Base-by-base conservation (phyloP, 192 early-diverging fungal species). In the Piromyces finnis region DNA sequence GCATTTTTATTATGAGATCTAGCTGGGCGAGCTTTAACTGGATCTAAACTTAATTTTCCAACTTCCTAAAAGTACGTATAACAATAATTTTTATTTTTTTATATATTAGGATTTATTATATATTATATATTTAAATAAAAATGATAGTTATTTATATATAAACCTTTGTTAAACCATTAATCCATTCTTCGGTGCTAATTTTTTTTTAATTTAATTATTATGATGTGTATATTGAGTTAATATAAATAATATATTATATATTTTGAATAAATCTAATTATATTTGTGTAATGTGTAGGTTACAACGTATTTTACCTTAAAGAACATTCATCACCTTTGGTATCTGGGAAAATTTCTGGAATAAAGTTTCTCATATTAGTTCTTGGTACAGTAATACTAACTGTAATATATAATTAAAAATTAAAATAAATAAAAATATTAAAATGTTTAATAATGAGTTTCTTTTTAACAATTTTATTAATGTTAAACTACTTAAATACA, bases 311-410 rank as follows among this genome's bases (percentile, higher is more conserved):
- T 68, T 68, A 68, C 7, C 91, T 84, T 59, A 92, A 82, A 5
- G 87, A 87, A 22, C 91, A 86, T 12, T 28, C 37, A 39, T 35
- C 81, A 18, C 81, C 88, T 30, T 91, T 88, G 18, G 96, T 95
- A 26, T 94, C 93, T 28, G 96, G 96, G 82, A 92, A 97, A 18
- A 97, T 82, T 78, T 97, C 96, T 17, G 84, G 51, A 68, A 68
- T 68, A n/a, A 68, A 68, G 51, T 68, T n/a, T 68, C 51, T 68
- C 51, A 68, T 68, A 68, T 68, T 68, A 4, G 51, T 68, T 68
- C 51, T 68, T 68, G 51, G 51, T 68, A 68, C 51, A 68, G 22
- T 68, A 68, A 68, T 68, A 68, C 17, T 68, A n/a, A 68, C 51
- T 68, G n/a, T 22, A 22, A 4, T 51, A 22, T n/a, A 51, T 22